These are phyloP conservation scores for Umbelopsis ramanniana DNA, from an alignment of 192 early-diverging fungal species.

Conservation along the genomic window DNA sequence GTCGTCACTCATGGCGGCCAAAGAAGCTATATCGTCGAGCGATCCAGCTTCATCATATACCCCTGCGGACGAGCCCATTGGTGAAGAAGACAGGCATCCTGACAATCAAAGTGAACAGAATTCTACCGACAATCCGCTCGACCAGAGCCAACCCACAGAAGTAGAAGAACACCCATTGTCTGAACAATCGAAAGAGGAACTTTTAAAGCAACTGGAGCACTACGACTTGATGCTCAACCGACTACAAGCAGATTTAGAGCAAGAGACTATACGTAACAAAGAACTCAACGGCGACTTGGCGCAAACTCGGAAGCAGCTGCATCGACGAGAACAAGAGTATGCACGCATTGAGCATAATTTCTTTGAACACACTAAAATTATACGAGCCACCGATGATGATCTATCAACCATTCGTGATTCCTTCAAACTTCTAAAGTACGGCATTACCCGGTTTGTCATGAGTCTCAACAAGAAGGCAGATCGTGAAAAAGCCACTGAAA, in stretches of 20 bases:
- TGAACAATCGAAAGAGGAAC: not conserved
- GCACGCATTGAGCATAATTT: constrained; percentile 41
- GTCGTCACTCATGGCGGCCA: not conserved
- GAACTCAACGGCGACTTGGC: constrained; percentile 26
- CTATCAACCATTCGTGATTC: constrained; percentile 45
- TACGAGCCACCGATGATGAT: constrained; percentile 48
- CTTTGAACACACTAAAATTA: constrained; percentile 37
- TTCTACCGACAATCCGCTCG: constrained; percentile 7
- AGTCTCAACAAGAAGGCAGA: constrained; percentile 47
- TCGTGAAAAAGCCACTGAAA: constrained; percentile 31
- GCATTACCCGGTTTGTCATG: constrained; percentile 37
- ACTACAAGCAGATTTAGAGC: not conserved
- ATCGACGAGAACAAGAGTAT: constrained; percentile 40
- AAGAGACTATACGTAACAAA: constrained; percentile 14
- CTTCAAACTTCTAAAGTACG: constrained; percentile 41
- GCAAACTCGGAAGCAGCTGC: constrained; percentile 31
- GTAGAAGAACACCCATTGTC: not conserved
- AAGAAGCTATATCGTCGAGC: not conserved
- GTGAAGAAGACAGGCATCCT: not conserved
- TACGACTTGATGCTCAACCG: constrained; percentile 2
- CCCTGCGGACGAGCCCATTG: not conserved
- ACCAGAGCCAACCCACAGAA: not conserved
- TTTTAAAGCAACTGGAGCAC: constrained; percentile 3
- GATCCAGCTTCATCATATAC: not conserved
- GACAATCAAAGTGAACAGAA: not conserved